These are phyloP conservation scores for Mortierella claussenii DNA, from an alignment of 192 early-diverging fungal genomes.

Conservation along the genomic window DNA sequence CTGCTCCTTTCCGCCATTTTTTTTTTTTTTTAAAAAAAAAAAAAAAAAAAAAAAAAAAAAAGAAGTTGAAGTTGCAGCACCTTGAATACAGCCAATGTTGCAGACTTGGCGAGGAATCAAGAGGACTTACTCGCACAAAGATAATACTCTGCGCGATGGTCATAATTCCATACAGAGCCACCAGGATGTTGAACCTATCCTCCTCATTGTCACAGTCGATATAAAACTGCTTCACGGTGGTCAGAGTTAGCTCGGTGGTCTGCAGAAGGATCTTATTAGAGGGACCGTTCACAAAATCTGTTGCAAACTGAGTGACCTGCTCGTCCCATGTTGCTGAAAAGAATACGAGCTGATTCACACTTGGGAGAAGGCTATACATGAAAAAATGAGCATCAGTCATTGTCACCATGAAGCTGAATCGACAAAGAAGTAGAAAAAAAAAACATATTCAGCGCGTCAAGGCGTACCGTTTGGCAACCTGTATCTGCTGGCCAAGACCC, in stretches of 20 bases:
- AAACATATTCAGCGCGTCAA: background rate
- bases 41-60: too few species aligned
- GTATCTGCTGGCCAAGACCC: slow-evolving; percentile 82
- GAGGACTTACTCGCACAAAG: slow-evolving; percentile 78
- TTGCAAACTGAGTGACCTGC: slow-evolving; percentile 75
- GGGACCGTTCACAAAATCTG: slow-evolving; percentile 78
- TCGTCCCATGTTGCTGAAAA: slow-evolving; percentile 96
- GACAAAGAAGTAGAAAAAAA: too few species aligned
- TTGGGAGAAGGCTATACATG: slow-evolving; percentile 69
- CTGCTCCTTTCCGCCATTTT: too few species aligned
- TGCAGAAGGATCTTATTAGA: slow-evolving; percentile 85
- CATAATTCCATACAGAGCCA: slow-evolving; percentile 79
- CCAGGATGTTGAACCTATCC: slow-evolving; percentile 80
- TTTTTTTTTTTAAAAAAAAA: too few species aligned
- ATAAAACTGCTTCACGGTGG: slow-evolving; percentile 94
- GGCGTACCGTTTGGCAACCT: slow-evolving; percentile 79
- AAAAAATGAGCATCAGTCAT: background rate
- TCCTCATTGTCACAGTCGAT: slow-evolving; percentile 87
- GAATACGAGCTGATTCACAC: slow-evolving; percentile 79
- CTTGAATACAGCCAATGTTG: too few species aligned
- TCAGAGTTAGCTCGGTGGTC: slow-evolving; percentile 85
- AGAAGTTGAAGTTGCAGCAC: too few species aligned
- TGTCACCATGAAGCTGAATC: background rate
- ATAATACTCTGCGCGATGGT: slow-evolving; percentile 97
- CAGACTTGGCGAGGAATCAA: too few species aligned